Evolutionary conservation across 2,329 filamentous ascomycete genomes (phyloP).

Genomic region (Diaporthe australafricana): DNA sequence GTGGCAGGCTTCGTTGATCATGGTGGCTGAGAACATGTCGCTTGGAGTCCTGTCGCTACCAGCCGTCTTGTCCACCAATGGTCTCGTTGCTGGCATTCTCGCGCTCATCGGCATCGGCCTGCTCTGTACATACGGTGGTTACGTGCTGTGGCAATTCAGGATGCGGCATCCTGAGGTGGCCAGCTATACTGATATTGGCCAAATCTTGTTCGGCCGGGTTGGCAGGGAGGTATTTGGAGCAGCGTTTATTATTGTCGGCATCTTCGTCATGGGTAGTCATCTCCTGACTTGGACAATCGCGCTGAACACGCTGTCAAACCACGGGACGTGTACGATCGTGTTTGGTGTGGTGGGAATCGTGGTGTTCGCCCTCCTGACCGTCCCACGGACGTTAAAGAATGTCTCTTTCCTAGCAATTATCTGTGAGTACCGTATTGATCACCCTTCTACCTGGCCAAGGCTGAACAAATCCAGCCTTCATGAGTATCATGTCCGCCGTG

Average conservation of each 20-base stretch:
- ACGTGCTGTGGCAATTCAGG: constrained; percentile 57
- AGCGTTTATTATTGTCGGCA: constrained; percentile 71
- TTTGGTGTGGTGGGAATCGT: constrained; percentile 59
- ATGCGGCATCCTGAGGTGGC: constrained; percentile 66
- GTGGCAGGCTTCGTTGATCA: constrained; percentile 49
- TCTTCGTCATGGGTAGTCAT: constrained; percentile 79
- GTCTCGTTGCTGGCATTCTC: constrained; percentile 58
- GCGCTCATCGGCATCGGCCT: constrained; percentile 48
- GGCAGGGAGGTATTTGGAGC: constrained; percentile 71
- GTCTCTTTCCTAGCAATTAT: background rate
- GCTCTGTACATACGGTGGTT: constrained; percentile 52
- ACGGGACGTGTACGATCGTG: constrained; percentile 59
- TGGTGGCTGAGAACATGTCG: constrained; percentile 68
- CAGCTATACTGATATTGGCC: constrained; percentile 75
- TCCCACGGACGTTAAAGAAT: constrained; percentile 56
- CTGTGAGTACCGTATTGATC: background rate
- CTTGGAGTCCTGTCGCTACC: constrained; percentile 64
- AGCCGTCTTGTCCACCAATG: constrained; percentile 61
- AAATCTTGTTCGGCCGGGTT: constrained; percentile 67
- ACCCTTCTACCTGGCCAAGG: background rate
- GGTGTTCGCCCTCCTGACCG: constrained; percentile 56
- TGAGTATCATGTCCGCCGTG: background rate
- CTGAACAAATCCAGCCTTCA: background rate
- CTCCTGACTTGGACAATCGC: constrained; percentile 76
- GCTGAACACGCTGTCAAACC: constrained; percentile 71